Evolutionary conservation across 2,329 filamentous ascomycete genomes (phyloP).

Genomic region (Aspergillus persii): DNA sequence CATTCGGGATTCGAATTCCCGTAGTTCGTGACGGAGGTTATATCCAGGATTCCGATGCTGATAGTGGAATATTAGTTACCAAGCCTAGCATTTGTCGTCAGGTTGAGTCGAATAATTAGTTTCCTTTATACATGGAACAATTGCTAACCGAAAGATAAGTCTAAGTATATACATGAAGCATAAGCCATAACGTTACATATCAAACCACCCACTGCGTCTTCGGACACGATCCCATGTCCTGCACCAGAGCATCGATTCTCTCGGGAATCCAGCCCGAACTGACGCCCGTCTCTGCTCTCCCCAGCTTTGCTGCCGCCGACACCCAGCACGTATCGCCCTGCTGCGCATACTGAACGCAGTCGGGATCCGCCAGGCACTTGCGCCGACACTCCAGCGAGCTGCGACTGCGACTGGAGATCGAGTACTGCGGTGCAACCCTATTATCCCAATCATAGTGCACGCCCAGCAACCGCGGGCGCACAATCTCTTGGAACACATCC

Average conservation of each 20-base stretch:
- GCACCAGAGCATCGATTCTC: neutral
- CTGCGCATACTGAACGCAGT: slow-evolving; percentile 9
- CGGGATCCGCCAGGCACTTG: neutral
- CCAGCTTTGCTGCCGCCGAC: neutral
- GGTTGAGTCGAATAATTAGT: too few species aligned
- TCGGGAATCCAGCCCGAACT: neutral
- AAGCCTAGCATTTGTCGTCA: too few species aligned
- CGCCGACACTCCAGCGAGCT: slow-evolving; percentile 5
- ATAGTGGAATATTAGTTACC: too few species aligned
- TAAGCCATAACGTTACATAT: neutral
- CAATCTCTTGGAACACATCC: slow-evolving; percentile 26
- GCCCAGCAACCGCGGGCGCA: slow-evolving; percentile 13
- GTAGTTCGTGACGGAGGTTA: too few species aligned
- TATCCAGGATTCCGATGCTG: too few species aligned
- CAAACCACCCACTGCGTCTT: neutral
- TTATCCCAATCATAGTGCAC: slow-evolving; percentile 26
- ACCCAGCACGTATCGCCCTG: slow-evolving; percentile 4
- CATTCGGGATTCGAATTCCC: neutral
- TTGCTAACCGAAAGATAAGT: too few species aligned
- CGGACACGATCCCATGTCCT: neutral
- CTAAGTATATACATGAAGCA: neutral
- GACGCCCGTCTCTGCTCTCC: neutral
- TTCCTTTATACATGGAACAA: too few species aligned
- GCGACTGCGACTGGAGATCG: slow-evolving; percentile 5
- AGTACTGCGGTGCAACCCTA: neutral